These are phyloP conservation scores for Colletotrichum camelliae DNA, from an alignment of 2,329 filamentous ascomycete genomes.

Conservation along the genomic window DNA sequence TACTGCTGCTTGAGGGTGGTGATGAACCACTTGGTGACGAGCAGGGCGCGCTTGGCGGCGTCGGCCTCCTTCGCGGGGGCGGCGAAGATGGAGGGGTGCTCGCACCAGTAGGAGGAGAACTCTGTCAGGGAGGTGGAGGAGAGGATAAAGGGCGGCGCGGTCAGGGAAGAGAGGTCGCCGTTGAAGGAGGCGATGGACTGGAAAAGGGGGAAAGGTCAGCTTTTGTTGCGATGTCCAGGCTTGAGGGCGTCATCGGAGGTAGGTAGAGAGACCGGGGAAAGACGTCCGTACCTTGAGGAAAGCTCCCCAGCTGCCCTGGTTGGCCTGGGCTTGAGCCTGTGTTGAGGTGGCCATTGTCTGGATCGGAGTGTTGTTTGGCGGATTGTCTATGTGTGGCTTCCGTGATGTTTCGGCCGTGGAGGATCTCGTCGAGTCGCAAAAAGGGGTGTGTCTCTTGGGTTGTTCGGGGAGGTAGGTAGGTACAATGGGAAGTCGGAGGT, in stretches of 20 bases:
- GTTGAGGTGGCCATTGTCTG: conserved; percentile 9
- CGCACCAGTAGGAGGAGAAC: conserved; percentile 84
- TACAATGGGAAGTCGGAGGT: not conserved
- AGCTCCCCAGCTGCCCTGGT: conserved; percentile 11
- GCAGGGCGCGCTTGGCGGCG: conserved; percentile 79
- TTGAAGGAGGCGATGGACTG: conserved; percentile 82
- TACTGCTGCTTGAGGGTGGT: conserved; percentile 90
- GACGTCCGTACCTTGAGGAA: conserved; percentile 16
- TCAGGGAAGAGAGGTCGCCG: conserved; percentile 80
- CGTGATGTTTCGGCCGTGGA: not conserved
- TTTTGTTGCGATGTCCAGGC: not conserved
- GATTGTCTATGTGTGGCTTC: not conserved
- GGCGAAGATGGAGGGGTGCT: conserved; percentile 78
- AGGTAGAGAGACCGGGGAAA: not conserved
- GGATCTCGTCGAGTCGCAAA: not conserved
- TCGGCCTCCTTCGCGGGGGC: conserved; percentile 82
- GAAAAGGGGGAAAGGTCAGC: not conserved
- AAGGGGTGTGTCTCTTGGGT: not conserved
- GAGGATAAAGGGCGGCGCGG: conserved; percentile 83
- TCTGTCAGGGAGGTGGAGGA: conserved; percentile 80
- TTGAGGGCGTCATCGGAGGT: not conserved
- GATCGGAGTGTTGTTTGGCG: not conserved
- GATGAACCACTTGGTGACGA: conserved; percentile 97
- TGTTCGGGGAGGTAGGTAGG: not conserved
- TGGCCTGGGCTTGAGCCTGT: not conserved